phyloP scores from a whole-genome alignment of 2,329 filamentous ascomycete genomes.

The Colletotrichum spinosum region DNA sequence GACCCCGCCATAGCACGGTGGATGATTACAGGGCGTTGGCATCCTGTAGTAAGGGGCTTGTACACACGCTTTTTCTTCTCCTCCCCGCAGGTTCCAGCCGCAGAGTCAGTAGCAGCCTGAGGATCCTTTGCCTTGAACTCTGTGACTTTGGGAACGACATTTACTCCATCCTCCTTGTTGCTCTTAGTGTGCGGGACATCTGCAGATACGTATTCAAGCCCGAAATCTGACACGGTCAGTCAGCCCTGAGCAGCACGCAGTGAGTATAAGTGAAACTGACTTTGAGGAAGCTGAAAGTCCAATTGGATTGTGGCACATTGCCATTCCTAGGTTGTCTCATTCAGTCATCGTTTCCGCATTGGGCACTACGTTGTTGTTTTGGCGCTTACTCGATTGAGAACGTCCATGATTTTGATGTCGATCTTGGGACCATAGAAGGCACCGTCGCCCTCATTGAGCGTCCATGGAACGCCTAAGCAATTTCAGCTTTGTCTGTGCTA shows the following conservation, averaged over 20 bases:
- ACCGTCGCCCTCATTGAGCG: constrained; percentile 92
- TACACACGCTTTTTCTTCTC: constrained; percentile 48
- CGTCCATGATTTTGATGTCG: constrained; percentile 93
- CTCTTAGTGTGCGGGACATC: constrained; percentile 62
- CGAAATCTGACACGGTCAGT: constrained; percentile 73
- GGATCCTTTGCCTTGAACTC: constrained; percentile 50
- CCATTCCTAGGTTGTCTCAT: constrained; percentile 52
- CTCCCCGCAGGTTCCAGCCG: constrained; percentile 59
- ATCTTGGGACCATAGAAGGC: constrained; percentile 99
- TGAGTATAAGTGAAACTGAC: constrained; percentile 1
- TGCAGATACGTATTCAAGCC: constrained; percentile 85
- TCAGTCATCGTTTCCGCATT: constrained; percentile 14
- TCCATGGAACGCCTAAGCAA: constrained; percentile 66
- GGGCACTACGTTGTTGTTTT: not conserved
- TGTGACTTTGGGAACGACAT: constrained; percentile 41
- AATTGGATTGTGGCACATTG: constrained; percentile 96
- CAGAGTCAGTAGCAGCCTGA: constrained; percentile 42
- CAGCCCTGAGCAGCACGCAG: not conserved
- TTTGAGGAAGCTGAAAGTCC: constrained; percentile 74
- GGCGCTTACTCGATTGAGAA: constrained; percentile 75
- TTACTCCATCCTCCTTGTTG: constrained; percentile 44
- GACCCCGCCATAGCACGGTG: constrained; percentile 85
- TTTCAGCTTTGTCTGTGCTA: constrained; percentile 45
- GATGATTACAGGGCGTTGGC: constrained; percentile 86
- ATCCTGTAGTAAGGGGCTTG: constrained; percentile 72